These are phyloP conservation scores for Ailanthus altissimus DNA, from an alignment of 345 rosid genomes.

Conservation along the genomic window DNA sequence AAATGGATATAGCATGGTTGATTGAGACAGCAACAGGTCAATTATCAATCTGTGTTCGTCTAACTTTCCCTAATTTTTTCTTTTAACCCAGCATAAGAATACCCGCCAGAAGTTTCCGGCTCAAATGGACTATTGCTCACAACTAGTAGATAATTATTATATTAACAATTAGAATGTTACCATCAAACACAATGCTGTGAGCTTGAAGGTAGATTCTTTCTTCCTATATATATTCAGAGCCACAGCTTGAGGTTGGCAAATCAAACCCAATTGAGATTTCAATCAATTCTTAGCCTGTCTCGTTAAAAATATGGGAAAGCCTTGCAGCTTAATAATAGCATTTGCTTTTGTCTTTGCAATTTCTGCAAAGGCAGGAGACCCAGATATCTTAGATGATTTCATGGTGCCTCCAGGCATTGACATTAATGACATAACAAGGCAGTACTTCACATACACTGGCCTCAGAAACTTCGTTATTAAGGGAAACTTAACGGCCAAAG, in stretches of 20 bases:
- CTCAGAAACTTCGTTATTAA: conserved; percentile 12
- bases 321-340: neutral
- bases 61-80: no score
- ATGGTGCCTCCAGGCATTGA: conserved; percentile 13
- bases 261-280: neutral
- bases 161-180: neutral
- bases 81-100: neutral
- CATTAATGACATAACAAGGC: conserved; percentile 5
- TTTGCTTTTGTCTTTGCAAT: conserved; percentile 4
- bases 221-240: neutral
- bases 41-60: neutral
- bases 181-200: neutral
- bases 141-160: neutral
- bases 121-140: neutral
- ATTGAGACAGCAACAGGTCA: neutral
- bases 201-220: neutral
- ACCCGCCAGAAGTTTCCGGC: neutral
- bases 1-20: no score
- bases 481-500: conserved; percentile 7
- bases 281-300: neutral
- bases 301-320: conserved; percentile 12
- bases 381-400: conserved; percentile 27
- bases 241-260: neutral
- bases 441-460: conserved; percentile 29
- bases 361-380: conserved; percentile 20